Percentiles rank a stretch among this genome's conserved stretches.
Conservation (phyloP, 2,329 filamentous ascomycete genomes). For the Clonostachys rosea region DNA sequence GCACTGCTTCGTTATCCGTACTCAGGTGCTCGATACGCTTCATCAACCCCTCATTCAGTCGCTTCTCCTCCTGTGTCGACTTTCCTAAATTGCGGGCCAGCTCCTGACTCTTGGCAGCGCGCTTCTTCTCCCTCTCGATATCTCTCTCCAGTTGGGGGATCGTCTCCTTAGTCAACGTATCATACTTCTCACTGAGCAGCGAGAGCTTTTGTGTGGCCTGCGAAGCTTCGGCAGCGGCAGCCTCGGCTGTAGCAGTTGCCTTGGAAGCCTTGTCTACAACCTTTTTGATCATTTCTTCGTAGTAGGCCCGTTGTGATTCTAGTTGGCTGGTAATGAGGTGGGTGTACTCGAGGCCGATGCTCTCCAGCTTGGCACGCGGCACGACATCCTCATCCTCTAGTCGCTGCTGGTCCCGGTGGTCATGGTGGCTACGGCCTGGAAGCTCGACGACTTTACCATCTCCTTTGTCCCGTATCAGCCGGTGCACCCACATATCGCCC, state of each 20-base stretch:
- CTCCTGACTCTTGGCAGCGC: slow-evolving; percentile 67
- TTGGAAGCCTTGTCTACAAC: slow-evolving; percentile 84
- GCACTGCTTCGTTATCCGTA: slow-evolving; percentile 52
- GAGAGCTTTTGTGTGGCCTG: slow-evolving; percentile 44
- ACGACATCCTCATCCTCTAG: slow-evolving; percentile 60
- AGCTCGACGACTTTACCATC: slow-evolving; percentile 91
- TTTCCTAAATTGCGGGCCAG: slow-evolving; percentile 73
- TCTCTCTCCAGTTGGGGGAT: slow-evolving; percentile 70
- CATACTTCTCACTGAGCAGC: slow-evolving; percentile 37
- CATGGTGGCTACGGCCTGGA: slow-evolving; percentile 47
- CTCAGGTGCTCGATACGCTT: slow-evolving; percentile 74
- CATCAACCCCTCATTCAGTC: slow-evolving; percentile 76
- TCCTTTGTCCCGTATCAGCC: slow-evolving; percentile 88
- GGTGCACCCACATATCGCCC: slow-evolving; percentile 92
- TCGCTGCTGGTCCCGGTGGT: slow-evolving; percentile 20
- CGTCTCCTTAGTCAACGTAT: slow-evolving; percentile 47
- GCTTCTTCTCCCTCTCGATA: slow-evolving; percentile 61
- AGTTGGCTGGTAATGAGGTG: slow-evolving; percentile 90
- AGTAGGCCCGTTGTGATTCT: slow-evolving; percentile 88
- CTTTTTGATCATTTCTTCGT: slow-evolving; percentile 86
- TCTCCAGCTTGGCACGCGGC: slow-evolving; percentile 63
- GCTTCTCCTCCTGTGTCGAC: slow-evolving; percentile 81
- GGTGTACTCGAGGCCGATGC: slow-evolving; percentile 89
- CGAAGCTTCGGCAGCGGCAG: slow-evolving; percentile 46
- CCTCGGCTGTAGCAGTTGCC: slow-evolving; percentile 63